Percentiles rank a stretch among this genome's conserved stretches.
These are phyloP conservation scores for Albugo laibachii DNA, from an alignment of 352 stramenopile genomes.

Conservation along the genomic window DNA sequence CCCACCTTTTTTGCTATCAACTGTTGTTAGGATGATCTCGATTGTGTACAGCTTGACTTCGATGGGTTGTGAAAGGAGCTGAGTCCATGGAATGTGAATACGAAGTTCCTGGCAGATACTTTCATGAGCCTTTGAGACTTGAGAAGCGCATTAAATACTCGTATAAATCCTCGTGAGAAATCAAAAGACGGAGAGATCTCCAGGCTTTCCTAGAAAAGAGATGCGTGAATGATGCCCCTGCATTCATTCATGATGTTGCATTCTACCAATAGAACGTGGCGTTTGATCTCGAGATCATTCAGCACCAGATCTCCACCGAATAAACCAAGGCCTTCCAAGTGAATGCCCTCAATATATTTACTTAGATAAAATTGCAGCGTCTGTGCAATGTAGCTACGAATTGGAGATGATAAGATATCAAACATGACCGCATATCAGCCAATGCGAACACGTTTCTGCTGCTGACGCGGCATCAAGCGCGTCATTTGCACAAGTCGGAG, in stretches of 20 bases:
- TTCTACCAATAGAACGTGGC: slow-evolving; percentile 42
- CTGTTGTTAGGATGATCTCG: slow-evolving; percentile 64
- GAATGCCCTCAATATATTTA: slow-evolving; percentile 82
- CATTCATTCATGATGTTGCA: background rate
- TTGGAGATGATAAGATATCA: slow-evolving; percentile 65
- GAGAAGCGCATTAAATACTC: slow-evolving; percentile 9
- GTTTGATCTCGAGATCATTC: slow-evolving; percentile 79
- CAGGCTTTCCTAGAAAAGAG: slow-evolving; percentile 30
- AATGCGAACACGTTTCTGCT: no score
- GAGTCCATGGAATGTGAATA: slow-evolving; percentile 80
- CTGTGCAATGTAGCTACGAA: slow-evolving; percentile 73
- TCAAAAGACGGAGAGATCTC: slow-evolving; percentile 77
- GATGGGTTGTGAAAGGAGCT: slow-evolving; percentile 68
- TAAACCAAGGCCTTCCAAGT: slow-evolving; percentile 63
- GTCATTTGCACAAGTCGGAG: no score
- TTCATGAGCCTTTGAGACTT: background rate
- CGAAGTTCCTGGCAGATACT: slow-evolving; percentile 33
- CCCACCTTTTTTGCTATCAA: slow-evolving; percentile 9
- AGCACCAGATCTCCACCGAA: slow-evolving; percentile 74
- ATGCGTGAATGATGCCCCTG: background rate
- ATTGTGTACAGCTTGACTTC: slow-evolving; percentile 79
- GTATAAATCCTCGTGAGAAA: slow-evolving; percentile 71
- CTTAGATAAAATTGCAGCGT: slow-evolving; percentile 76
- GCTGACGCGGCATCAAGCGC: no score
- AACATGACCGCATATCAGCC: slow-evolving; percentile 20